phyloP scores from a whole-genome alignment of 2,329 filamentous ascomycete species.

The Aspergillus sp. region DNA sequence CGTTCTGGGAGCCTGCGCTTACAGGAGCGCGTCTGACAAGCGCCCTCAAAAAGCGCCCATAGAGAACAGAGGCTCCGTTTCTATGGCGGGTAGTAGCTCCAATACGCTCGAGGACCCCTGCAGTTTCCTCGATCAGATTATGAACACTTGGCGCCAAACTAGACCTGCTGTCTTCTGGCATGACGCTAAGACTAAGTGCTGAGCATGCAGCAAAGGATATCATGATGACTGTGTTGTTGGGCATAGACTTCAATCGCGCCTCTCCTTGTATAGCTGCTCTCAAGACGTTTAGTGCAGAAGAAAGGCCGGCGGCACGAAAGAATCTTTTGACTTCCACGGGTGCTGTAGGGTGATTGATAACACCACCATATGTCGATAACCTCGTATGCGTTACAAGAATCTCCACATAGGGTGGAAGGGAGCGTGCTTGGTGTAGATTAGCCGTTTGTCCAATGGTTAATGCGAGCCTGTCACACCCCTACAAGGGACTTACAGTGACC shows the following conservation, averaged over 20 bases:
- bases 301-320: constrained; percentile 71
- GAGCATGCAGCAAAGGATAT: constrained; percentile 74
- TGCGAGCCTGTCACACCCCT: neutral
- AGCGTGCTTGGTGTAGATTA: constrained; percentile 45
- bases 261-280: constrained; percentile 73
- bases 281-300: constrained; percentile 73
- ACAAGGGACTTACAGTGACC: constrained; percentile 48
- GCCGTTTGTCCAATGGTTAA: constrained; percentile 22
- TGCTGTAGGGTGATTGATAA: constrained; percentile 73
- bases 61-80: constrained; percentile 65
- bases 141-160: constrained; percentile 65
- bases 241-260: constrained; percentile 70
- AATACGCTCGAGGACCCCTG: constrained; percentile 68
- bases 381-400: constrained; percentile 73
- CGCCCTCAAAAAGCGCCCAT: constrained; percentile 58
- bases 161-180: constrained; percentile 57
- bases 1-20: constrained; percentile 19
- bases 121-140: constrained; percentile 67
- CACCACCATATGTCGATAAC: constrained; percentile 72
- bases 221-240: constrained; percentile 78
- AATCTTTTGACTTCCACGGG: constrained; percentile 70
- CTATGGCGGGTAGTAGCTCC: constrained; percentile 67
- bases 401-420: constrained; percentile 71
- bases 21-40: constrained; percentile 44
- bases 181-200: constrained; percentile 64